Evolutionary conservation across 257 asterid species (phyloP), one percentile per base, ranked within the genome.

Genomic region (Solanum sitiens): DNA sequence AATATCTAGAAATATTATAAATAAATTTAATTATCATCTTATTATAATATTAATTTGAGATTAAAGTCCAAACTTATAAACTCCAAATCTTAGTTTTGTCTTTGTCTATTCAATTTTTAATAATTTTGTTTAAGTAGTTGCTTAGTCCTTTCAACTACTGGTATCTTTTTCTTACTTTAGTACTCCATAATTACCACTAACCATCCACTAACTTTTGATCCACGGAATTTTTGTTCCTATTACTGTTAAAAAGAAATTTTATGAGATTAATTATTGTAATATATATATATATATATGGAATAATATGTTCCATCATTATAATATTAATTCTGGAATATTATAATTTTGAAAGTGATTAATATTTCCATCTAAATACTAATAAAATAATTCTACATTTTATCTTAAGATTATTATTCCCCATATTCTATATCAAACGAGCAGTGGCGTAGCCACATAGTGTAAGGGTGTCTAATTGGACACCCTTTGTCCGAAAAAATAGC

Each of bases 351-450:
- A 39, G 15, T 21, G 21, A 61, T 9, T 61, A 61, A 61, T 61
- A 61, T 21, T 21, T 23, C 27, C 21, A 21, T 21, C 0, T 2
- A 61, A 21, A 21, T 23, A 21, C 0, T 0, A 5, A 61, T 4
- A 23, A 61, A 61, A 9, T 61, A 0, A 61, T 61, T 61, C 1
- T 3, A 21, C 2, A 61, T 61, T 61, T 61, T 21, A 21, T 61
- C 6, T 61, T 5, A 61, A 21, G 1, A 21, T 61, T 21, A 20
- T 9, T 61, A 8, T 61, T 0, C 2, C 61, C 3, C 8, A 0
- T 61, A n/a, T 21, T 23, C 11, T 4, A 2, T 21, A 61, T 2
- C 12, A 61, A 21, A 21, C 3, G 0, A 37, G 30, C 30, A 27
- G 30, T 27, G 30, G 30, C 30, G 30, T 27, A 27, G 30, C 30